Percentiles rank a stretch among this genome's conserved stretches.
These are phyloP conservation scores for Filosporella fistucella DNA, from an alignment of 495 filamentous ascomycete genomes.

Conservation along the genomic window DNA sequence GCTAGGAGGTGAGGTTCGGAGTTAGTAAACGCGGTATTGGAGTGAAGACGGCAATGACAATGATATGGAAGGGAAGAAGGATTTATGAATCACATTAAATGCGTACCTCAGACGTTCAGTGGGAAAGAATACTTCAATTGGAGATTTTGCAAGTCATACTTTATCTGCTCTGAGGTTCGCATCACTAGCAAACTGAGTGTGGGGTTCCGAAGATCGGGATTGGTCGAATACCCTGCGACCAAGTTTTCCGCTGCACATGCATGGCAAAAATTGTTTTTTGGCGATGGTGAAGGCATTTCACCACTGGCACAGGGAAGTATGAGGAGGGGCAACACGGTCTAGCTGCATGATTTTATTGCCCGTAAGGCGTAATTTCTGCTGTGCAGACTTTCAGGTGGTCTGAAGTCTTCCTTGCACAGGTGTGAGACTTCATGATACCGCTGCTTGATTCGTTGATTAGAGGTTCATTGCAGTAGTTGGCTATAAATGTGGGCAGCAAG, in stretches of 20 bases:
- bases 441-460: too few species aligned
- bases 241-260: slow-evolving; percentile 17
- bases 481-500: too few species aligned
- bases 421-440: too few species aligned
- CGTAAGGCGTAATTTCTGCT: slow-evolving; percentile 16
- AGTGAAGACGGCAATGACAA: too few species aligned
- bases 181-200: slow-evolving; percentile 6
- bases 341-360: slow-evolving; percentile 13
- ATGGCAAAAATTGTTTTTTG: slow-evolving; percentile 8
- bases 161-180: slow-evolving; percentile 2
- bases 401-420: too few species aligned
- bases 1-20: too few species aligned
- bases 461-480: too few species aligned
- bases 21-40: too few species aligned
- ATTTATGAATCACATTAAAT: too few species aligned
- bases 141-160: slow-evolving; percentile 1
- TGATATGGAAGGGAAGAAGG: not conserved
- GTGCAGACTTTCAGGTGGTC: too few species aligned
- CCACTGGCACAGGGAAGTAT: too few species aligned
- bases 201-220: slow-evolving; percentile 17
- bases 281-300: slow-evolving; percentile 1
- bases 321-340: not conserved
- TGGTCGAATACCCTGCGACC: slow-evolving; percentile 8
- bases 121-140: not conserved
- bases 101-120: slow-evolving; percentile 15